Evolutionary conservation across 805 yeast genomes (phyloP), one percentile per base, ranked within the genome.

Genomic region (Candida tibetensis): DNA sequence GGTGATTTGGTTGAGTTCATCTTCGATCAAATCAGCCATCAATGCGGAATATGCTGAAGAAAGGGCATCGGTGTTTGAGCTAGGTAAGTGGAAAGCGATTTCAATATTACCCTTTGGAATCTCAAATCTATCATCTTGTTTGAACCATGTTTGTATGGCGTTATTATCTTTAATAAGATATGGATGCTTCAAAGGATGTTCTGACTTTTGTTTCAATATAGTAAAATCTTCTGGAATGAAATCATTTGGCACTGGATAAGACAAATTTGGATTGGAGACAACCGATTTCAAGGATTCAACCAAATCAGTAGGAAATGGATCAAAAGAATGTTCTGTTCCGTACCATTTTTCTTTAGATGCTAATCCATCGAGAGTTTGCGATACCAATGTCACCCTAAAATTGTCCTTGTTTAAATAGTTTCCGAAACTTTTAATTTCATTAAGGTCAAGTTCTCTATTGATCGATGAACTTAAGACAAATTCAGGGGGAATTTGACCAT

Each of bases 111-210:
- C 93, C 63, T 90, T 85, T 34, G 98, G 99, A 13, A 86, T 85
- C 69, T 84, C 79, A 55, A 91, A 85, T 35, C 82, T 79, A 48
- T 91, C 96, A 64, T 91, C 96, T 50, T 83, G 83, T 58, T 91
- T 91, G 59, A 71, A 86, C 98, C 98, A 91, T 26, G 86, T 64
- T 49, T 80, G 81, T 27, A 71, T 60, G 33, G 69, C 69, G 10
- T 72, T 61, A 32, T 72, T 69, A 32, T 74, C 69, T 41, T 73
- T 57, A 39, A 93, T 62, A 28, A 88, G 65, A 26, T 67, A 66
- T 1, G 97, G 96, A 43, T 75, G 76, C 19, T 69, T 70, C 32
- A 66, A 51, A 3, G 79, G 74, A 1, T 21, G 19, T 8, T 53
- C 55, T 4, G 53, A 36, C 25, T 60, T 62, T 17, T 64, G 51